Conservation (phyloP, 257 asterid genomes). For the Petrea volubilis region DNA sequence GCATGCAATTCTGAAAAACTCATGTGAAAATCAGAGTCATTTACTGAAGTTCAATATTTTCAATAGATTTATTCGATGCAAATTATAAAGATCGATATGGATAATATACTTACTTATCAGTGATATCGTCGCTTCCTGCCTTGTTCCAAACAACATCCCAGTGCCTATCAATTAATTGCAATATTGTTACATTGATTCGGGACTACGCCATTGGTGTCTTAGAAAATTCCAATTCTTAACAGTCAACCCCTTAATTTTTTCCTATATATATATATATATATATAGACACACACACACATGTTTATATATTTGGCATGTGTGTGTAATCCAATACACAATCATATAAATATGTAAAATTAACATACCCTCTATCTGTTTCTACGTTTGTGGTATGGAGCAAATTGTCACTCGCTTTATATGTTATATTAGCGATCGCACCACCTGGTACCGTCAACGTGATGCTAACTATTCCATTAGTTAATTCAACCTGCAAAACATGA, state of each 20-base stretch:
- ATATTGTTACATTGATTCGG: neutral
- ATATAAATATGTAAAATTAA: neutral
- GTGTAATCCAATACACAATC: neutral
- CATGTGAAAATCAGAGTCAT: neutral
- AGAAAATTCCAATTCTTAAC: too few relatives aligned
- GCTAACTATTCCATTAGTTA: conserved; percentile 48
- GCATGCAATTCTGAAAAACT: too few relatives aligned
- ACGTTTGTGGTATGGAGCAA: conserved; percentile 28
- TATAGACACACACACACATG: neutral
- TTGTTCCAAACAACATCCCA: conserved; percentile 53
- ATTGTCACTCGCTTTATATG: conserved; percentile 52
- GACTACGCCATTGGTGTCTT: neutral
- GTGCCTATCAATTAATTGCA: conserved; percentile 31
- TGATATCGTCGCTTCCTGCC: neutral
- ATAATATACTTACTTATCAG: conserved; percentile 31
- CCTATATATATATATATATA: neutral
- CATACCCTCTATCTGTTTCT: conserved; percentile 45
- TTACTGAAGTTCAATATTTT: neutral
- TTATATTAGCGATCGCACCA: conserved; percentile 37
- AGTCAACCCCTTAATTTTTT: neutral
- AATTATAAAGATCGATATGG: neutral
- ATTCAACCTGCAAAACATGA: conserved; percentile 28
- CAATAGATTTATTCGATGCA: neutral
- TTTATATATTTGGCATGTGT: too few relatives aligned
- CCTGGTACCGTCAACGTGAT: conserved; percentile 43